Evolutionary conservation across 257 asterid genomes (phyloP).

Genomic region (Nicotiana tabacum): DNA sequence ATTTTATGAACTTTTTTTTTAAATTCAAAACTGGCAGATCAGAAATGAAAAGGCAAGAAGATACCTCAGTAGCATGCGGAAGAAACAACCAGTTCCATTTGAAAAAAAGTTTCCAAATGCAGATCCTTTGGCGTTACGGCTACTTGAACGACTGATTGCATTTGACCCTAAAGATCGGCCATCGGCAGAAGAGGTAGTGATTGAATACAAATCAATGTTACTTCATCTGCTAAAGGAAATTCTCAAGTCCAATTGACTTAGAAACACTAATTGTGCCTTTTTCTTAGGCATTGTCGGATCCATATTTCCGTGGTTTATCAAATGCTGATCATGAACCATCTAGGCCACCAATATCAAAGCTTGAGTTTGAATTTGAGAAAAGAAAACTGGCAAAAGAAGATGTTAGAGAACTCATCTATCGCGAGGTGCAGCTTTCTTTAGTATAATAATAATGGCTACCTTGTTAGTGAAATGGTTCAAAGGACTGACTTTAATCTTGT

Average conservation of each 20-base stretch:
- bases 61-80: constrained; percentile 85
- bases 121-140: constrained; percentile 77
- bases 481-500: constrained; percentile 1
- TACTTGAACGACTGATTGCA: constrained; percentile 76
- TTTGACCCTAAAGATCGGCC: constrained; percentile 97
- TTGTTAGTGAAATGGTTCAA: neutral
- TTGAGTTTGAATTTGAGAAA: constrained; percentile 93
- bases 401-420: constrained; percentile 84
- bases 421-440: constrained; percentile 30
- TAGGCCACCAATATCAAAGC: constrained; percentile 80
- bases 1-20: neutral
- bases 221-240: neutral
- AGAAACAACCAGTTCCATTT: constrained; percentile 74
- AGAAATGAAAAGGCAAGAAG: constrained; percentile 98
- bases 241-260: neutral
- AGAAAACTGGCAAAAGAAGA: constrained; percentile 84
- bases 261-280: constrained; percentile 10
- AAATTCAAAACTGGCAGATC: constrained; percentile 59
- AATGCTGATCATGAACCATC: constrained; percentile 87
- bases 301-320: constrained; percentile 71
- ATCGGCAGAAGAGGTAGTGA: constrained; percentile 77
- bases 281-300: constrained; percentile 69
- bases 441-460: constrained; percentile 8
- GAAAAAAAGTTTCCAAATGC: constrained; percentile 69
- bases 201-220: neutral